Conservation (phyloP, 2,329 filamentous ascomycete genomes). For the Ophiostoma sp. region DNA sequence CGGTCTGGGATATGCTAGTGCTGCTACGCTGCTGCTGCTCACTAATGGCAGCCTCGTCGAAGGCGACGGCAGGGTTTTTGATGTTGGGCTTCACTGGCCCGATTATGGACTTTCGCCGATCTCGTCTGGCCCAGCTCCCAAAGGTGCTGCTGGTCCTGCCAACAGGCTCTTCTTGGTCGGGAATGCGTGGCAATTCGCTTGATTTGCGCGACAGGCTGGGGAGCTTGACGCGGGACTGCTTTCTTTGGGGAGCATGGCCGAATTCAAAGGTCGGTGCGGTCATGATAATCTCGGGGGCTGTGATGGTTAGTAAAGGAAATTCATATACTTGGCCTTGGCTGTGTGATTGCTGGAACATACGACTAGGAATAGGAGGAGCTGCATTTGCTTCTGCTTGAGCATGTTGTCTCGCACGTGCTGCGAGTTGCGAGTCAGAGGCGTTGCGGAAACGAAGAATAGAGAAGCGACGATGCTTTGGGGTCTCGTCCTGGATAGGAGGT, state of each 20-base stretch:
- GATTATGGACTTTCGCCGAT: constrained; percentile 39
- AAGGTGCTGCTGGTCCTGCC: constrained; percentile 23
- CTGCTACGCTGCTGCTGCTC: constrained; percentile 16
- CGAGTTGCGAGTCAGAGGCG: constrained; percentile 87
- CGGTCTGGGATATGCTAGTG: not conserved
- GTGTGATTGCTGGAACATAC: constrained; percentile 38
- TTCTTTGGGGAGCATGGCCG: constrained; percentile 45
- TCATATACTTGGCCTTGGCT: not conserved
- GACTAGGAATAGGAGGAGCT: constrained; percentile 53
- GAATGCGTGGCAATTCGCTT: constrained; percentile 42
- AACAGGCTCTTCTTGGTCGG: constrained; percentile 30
- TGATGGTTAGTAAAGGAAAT: constrained; percentile 15
- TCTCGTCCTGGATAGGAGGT: constrained; percentile 51
- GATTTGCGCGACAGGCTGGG: constrained; percentile 50
- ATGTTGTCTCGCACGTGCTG: constrained; percentile 66
- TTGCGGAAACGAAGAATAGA: constrained; percentile 79
- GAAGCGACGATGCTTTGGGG: constrained; percentile 54
- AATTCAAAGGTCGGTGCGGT: constrained; percentile 75
- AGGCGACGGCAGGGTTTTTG: constrained; percentile 43
- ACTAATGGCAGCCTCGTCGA: constrained; percentile 54
- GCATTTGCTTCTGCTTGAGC: constrained; percentile 45
- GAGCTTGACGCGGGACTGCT: constrained; percentile 50
- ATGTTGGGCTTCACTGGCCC: constrained; percentile 35
- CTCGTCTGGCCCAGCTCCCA: constrained; percentile 35
- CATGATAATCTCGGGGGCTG: constrained; percentile 75